Percentiles rank a stretch among this genome's conserved stretches.
phyloP scores from a whole-genome alignment of 352 stramenopile genomes.

The Phytophthora ohioensis region DNA sequence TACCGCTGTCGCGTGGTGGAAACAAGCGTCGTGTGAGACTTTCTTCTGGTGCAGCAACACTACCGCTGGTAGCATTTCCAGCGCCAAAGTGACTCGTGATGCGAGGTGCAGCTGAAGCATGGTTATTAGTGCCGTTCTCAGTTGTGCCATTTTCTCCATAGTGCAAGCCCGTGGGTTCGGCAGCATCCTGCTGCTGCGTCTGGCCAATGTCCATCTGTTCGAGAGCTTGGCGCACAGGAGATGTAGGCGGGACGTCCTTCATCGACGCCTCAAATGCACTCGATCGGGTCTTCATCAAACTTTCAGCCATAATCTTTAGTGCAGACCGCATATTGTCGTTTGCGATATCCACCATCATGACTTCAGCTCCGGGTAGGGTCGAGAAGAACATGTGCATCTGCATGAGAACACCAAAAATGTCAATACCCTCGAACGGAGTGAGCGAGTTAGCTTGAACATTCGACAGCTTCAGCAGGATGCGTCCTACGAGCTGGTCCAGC shows the following conservation, averaged over 20 bases:
- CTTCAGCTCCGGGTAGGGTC: constrained; percentile 66
- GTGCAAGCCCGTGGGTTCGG: constrained; percentile 27
- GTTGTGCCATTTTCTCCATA: constrained; percentile 24
- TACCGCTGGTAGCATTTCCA: constrained; percentile 10
- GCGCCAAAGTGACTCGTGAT: constrained; percentile 35
- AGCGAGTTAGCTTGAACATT: constrained; percentile 61
- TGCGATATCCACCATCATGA: constrained; percentile 77
- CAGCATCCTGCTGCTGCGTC: constrained; percentile 30
- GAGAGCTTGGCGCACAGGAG: constrained; percentile 60
- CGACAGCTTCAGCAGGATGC: constrained; percentile 76
- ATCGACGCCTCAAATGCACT: constrained; percentile 67
- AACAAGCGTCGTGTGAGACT: constrained; percentile 68
- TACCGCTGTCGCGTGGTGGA: constrained; percentile 17
- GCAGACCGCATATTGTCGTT: constrained; percentile 81
- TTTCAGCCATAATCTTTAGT: constrained; percentile 72
- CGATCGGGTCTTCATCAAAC: constrained; percentile 59
- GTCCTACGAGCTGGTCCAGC: constrained; percentile 79
- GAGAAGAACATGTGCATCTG: constrained; percentile 90
- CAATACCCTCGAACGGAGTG: constrained; percentile 79
- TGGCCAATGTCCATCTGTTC: constrained; percentile 45
- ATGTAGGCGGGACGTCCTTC: constrained; percentile 66
- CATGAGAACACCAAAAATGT: constrained; percentile 87
- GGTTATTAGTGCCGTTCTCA: constrained; percentile 26
- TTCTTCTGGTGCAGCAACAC: constrained; percentile 29
- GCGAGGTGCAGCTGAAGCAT: constrained; percentile 18